phyloP scores from a whole-genome alignment of 2,329 filamentous ascomycete genomes.

The Colletotrichum liriopes region DNA sequence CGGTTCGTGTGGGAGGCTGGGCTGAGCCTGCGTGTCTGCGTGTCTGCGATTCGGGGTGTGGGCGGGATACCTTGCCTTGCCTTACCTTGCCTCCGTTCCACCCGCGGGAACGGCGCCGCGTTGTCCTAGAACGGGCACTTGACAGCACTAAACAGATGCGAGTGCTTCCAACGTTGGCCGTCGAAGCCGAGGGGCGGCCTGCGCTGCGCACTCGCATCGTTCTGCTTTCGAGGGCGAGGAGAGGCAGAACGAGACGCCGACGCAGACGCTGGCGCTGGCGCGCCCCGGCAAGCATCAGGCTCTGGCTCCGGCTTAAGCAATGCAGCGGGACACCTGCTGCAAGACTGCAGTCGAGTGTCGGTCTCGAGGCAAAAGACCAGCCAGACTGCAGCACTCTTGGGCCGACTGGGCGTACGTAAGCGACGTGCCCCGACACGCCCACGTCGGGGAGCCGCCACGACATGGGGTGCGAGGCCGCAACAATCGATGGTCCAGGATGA shows the following conservation, averaged over 20 bases:
- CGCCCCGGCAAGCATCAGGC: conserved; percentile 7
- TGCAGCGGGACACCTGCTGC: conserved; percentile 33
- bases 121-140: conserved; percentile 36
- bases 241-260: conserved; percentile 14
- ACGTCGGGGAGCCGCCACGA: not conserved
- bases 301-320: conserved; percentile 17
- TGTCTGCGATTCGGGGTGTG: conserved; percentile 26
- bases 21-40: conserved; percentile 36
- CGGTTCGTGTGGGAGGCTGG: conserved; percentile 40
- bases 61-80: conserved; percentile 11
- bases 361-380: conserved; percentile 26
- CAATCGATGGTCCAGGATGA: conserved; percentile 7
- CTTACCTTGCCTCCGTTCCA: conserved; percentile 25
- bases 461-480: conserved; percentile 1
- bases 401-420: conserved; percentile 11
- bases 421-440: conserved; percentile 6
- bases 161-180: conserved; percentile 16
- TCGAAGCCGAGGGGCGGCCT: conserved; percentile 20
- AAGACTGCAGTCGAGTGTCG: conserved; percentile 13
- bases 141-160: conserved; percentile 35
- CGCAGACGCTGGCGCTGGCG: conserved; percentile 1
- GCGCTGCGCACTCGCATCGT: conserved; percentile 13
- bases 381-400: conserved; percentile 5
- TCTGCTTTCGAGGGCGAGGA: conserved; percentile 20
- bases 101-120: conserved; percentile 37